Conservation (phyloP, 257 asterid species). For the Dorcoceras hygrometricum region DNA sequence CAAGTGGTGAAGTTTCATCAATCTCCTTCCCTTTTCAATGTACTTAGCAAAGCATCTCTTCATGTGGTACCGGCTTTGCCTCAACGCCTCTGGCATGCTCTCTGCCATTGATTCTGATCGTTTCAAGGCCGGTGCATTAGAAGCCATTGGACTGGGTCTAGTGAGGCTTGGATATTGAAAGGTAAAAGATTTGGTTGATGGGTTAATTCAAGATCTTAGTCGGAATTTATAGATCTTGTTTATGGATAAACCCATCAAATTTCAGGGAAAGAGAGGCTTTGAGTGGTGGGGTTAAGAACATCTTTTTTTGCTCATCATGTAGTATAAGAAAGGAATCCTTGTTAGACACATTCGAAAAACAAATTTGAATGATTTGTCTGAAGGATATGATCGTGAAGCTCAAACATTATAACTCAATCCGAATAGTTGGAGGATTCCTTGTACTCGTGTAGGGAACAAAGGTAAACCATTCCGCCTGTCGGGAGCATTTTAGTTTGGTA, state of each 20-base stretch:
- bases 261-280: conserved; percentile 25
- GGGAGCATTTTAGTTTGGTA: conserved; percentile 39
- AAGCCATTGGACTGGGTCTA: conserved; percentile 35
- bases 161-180: conserved; percentile 10
- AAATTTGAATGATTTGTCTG: too few relatives aligned
- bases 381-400: not conserved
- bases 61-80: conserved; percentile 89
- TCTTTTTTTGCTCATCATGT: conserved; percentile 30
- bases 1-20: conserved; percentile 60
- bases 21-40: conserved; percentile 61
- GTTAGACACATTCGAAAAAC: not conserved
- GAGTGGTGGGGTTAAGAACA: conserved; percentile 37
- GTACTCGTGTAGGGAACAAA: conserved; percentile 16
- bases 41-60: conserved; percentile 80
- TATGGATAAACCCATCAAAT: conserved; percentile 31
- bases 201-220: conserved; percentile 9
- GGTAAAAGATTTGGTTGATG: conserved; percentile 15
- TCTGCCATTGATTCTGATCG: conserved; percentile 68
- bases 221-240: conserved; percentile 44
- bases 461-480: conserved; percentile 15
- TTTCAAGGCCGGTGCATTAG: conserved; percentile 45
- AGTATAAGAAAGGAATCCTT: conserved; percentile 52
- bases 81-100: conserved; percentile 87
- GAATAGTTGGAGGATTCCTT: not conserved
- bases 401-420: not conserved